Base-by-base conservation (phyloP, 371 early-diverging fungal genomes). In the Mycotypha africana region DNA sequence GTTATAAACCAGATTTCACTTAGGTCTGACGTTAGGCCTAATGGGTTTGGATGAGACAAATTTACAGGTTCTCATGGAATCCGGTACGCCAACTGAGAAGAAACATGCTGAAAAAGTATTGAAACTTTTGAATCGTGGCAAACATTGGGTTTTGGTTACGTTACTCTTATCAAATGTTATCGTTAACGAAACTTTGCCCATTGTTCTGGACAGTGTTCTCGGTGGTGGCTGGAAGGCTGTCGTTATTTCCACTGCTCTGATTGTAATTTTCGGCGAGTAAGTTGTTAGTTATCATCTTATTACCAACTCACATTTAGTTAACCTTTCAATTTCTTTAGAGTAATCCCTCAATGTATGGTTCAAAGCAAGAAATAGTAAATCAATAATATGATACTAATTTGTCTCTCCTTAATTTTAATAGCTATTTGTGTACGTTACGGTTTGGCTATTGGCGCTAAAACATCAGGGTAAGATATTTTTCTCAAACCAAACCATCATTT, bases 241-340 rank as follows among this genome's bases (percentile, higher is more conserved):
- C 33, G 58, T 97, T 6, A 81, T 86, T 10, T 95, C 96, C 1
- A 93, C 93, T 1, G 84, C 75, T 0, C 58, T 92, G 25, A 88
- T 97, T 49, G 89, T 95, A 28, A 64, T 95, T 19, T 95, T 97
- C 76, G 96, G 95, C 50, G 96, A 95, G 84, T 84, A 70, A 64
- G 84, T 70, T 33, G 11, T 8, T 6, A 28, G 30, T 8, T n/a
- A n/a, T n/a, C n/a, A n/a, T n/a, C n/a, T n/a, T n/a, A n/a, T n/a
- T n/a, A n/a, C n/a, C n/a, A n/a, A n/a, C n/a, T n/a, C n/a, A n/a
- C n/a, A n/a, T n/a, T n/a, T n/a, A 28, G 12, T 4, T 12, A 28
- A 5, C 21, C 16, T 21, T 26, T 19, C 23, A 28, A 28, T 35
- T 23, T 22, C 31, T 14, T 41, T 34, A 69, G 70, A 53, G 62